Evolutionary conservation across 2,329 filamentous ascomycete species (phyloP).

Genomic region (Teratosphaeria viscida): DNA sequence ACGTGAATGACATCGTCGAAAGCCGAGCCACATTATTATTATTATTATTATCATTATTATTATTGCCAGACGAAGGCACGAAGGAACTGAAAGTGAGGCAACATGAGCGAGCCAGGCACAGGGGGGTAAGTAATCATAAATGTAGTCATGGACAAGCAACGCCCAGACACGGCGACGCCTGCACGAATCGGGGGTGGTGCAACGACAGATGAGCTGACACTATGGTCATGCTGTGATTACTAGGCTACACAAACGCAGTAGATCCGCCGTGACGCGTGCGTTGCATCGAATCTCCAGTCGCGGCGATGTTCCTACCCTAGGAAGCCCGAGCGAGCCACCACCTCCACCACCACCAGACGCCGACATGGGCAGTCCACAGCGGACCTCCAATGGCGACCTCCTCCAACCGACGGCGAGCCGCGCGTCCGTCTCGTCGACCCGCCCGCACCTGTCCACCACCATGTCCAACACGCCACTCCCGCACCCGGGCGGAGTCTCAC

Average conservation of each 20-base stretch:
- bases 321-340: constrained; percentile 5
- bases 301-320: constrained; percentile 28
- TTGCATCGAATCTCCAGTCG: constrained; percentile 43
- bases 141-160: neutral
- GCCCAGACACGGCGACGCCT: neutral
- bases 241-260: constrained; percentile 34
- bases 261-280: constrained; percentile 44
- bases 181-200: neutral
- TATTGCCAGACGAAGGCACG: neutral
- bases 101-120: neutral
- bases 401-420: constrained; percentile 10
- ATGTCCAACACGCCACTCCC: constrained; percentile 20
- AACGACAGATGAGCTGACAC: neutral
- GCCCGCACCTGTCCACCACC: constrained; percentile 26
- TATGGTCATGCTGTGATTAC: neutral
- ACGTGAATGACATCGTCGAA: neutral
- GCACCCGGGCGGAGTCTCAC: constrained; percentile 9
- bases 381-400: constrained; percentile 15
- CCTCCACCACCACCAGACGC: constrained; percentile 5
- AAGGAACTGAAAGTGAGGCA: neutral
- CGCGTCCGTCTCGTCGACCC: constrained; percentile 16
- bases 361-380: constrained; percentile 13
- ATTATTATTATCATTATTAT: neutral
- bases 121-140: neutral
- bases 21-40: neutral